These are phyloP conservation scores for Malus sylvestris DNA, from an alignment of 306 rosid genomes.

Conservation along the genomic window DNA sequence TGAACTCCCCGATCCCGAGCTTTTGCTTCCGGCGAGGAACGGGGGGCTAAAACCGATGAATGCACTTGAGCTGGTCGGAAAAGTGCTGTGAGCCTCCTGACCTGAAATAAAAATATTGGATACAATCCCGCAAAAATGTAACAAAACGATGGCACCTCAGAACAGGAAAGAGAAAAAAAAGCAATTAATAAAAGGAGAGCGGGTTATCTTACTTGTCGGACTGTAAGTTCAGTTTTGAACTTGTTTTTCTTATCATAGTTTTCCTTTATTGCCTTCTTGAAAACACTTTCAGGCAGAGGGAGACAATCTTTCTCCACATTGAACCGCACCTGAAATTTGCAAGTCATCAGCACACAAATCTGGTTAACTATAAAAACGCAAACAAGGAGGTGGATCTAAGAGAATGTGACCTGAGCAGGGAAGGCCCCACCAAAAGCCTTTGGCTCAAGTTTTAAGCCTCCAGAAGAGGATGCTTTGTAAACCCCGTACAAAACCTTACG, in stretches of 20 bases:
- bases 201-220: slow-evolving; percentile 46
- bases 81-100: slow-evolving; percentile 64
- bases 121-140: neutral
- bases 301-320: slow-evolving; percentile 55
- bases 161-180: neutral
- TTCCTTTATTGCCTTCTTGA: slow-evolving; percentile 76
- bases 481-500: slow-evolving; percentile 81
- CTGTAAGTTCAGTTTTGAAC: slow-evolving; percentile 76
- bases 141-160: neutral
- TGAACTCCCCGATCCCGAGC: slow-evolving; percentile 29
- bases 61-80: slow-evolving; percentile 53
- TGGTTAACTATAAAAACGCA: neutral
- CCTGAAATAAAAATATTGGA: slow-evolving; percentile 41
- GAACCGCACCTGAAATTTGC: slow-evolving; percentile 69
- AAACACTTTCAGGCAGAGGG: slow-evolving; percentile 76
- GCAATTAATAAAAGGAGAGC: neutral
- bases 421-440: slow-evolving; percentile 78
- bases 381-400: slow-evolving; percentile 4
- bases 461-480: slow-evolving; percentile 72
- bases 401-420: slow-evolving; percentile 77
- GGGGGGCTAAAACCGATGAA: slow-evolving; percentile 20
- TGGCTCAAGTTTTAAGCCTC: slow-evolving; percentile 83
- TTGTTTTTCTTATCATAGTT: slow-evolving; percentile 57
- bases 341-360: slow-evolving; percentile 16
- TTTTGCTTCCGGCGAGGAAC: slow-evolving; percentile 21